Base-by-base conservation (phyloP, 805 yeast species). In the Kuraishia borneana region DNA sequence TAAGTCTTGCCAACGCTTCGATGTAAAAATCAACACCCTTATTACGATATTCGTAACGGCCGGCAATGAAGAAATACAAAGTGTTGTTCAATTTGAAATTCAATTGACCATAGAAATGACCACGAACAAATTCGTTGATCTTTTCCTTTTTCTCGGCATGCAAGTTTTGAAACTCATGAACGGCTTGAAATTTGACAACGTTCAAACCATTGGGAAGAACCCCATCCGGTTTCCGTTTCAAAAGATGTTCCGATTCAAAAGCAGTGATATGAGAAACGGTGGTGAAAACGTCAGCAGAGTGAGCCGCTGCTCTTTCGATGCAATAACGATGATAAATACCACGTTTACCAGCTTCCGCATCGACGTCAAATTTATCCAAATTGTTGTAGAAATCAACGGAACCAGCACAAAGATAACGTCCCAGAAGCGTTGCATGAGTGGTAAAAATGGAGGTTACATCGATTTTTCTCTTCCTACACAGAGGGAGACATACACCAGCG, bases 181-280 rank as follows among this genome's bases (percentile, higher is more conserved):
- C 95, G 1, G 97, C 97, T 50, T 83, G 89, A 61, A 89, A 89
- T 62, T 89, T 89, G 42, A 88, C 85, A 35, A 89, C 97, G 53
- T 89, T 89, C 42, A 89, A 68, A 18, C 98, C 98, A 54, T 89
- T 89, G 36, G 98, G 98, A 52, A 92, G 70, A 17, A 89, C 96
- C 3, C 98, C 98, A 53, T 89, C 98, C 1, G 98, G 98, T 57
- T 89, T 88, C 42, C 98, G 73, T 52, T 89, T 92, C 45, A 89
- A 68, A 56, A 89, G 65, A 56, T 88, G 94, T 61, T 89, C 97
- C 5, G 89, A 67, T 58, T 89, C 98, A 51, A 75, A 83, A 2
- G 97, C 97, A n/a, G 98, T 89, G 47, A 89, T 92, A 52, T 89
- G 94, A 8, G 95, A 84, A 8, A 89, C 98, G 0, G 98, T 92